Evolutionary conservation across 2,329 filamentous ascomycete genomes (phyloP).

Genomic region (Penicillium corylophilum): DNA sequence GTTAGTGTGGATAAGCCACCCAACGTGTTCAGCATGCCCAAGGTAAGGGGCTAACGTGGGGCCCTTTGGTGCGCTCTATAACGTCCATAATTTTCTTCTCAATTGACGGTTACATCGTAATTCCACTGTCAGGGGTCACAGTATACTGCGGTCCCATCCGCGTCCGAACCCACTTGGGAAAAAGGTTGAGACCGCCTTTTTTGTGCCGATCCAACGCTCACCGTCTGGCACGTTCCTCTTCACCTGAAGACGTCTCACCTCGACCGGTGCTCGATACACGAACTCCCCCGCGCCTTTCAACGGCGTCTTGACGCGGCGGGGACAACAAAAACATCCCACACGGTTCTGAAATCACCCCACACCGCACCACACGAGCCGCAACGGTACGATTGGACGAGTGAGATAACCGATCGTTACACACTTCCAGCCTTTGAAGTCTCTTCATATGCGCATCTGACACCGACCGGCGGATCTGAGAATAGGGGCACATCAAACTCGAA

Average conservation of each 20-base stretch:
- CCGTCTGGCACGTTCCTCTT: constrained; percentile 14
- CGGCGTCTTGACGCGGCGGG: constrained; percentile 8
- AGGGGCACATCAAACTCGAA: neutral
- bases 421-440: neutral
- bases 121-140: neutral
- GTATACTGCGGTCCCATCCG: constrained; percentile 6
- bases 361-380: constrained; percentile 11
- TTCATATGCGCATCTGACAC: constrained; percentile 1
- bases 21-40: neutral
- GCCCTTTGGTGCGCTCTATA: too few relatives aligned
- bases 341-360: constrained; percentile 1
- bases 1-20: neutral
- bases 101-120: neutral
- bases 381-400: constrained; percentile 5
- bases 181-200: constrained; percentile 22
- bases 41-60: neutral
- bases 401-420: constrained; percentile 8
- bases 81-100: neutral
- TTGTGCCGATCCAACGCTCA: constrained; percentile 22
- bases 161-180: constrained; percentile 11
- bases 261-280: neutral
- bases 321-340: constrained; percentile 2
- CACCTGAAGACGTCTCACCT: neutral
- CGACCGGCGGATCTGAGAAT: neutral
- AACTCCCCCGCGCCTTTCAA: neutral